Evolutionary conservation across 2,329 filamentous ascomycete genomes (phyloP).

Genomic region (Aureobasidium mangrovei): DNA sequence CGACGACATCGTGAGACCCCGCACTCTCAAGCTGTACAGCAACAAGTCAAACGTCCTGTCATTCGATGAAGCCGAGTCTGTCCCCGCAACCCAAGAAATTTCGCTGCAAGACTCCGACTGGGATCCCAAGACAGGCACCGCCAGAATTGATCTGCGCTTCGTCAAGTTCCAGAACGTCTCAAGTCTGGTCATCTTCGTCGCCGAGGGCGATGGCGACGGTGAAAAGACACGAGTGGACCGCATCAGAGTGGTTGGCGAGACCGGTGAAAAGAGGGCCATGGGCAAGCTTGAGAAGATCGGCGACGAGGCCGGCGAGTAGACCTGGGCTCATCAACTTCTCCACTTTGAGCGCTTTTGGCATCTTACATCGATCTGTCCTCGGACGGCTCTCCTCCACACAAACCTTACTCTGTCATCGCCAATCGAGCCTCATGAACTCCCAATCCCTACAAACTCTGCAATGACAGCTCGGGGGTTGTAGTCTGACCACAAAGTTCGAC

Average conservation of each 20-base stretch:
- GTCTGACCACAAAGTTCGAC: no score
- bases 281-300: slow-evolving; percentile 94
- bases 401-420: not conserved
- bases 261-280: slow-evolving; percentile 83
- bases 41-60: slow-evolving; percentile 86
- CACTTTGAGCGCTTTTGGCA: not conserved
- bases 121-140: slow-evolving; percentile 45
- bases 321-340: not conserved
- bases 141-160: slow-evolving; percentile 60
- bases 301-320: slow-evolving; percentile 57
- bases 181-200: slow-evolving; percentile 79
- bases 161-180: slow-evolving; percentile 97
- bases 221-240: slow-evolving; percentile 81
- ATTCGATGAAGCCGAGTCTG: slow-evolving; percentile 89
- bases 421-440: not conserved
- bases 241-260: slow-evolving; percentile 73
- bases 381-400: not conserved
- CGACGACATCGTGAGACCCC: slow-evolving; percentile 68
- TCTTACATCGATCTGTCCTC: not conserved
- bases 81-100: slow-evolving; percentile 69
- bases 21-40: slow-evolving; percentile 73
- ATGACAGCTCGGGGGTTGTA: no score
- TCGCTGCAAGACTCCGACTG: slow-evolving; percentile 69
- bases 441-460: not conserved
- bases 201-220: slow-evolving; percentile 64